Conservation (phyloP, 345 rosid genomes). For the Lumnitzera racemosa region DNA sequence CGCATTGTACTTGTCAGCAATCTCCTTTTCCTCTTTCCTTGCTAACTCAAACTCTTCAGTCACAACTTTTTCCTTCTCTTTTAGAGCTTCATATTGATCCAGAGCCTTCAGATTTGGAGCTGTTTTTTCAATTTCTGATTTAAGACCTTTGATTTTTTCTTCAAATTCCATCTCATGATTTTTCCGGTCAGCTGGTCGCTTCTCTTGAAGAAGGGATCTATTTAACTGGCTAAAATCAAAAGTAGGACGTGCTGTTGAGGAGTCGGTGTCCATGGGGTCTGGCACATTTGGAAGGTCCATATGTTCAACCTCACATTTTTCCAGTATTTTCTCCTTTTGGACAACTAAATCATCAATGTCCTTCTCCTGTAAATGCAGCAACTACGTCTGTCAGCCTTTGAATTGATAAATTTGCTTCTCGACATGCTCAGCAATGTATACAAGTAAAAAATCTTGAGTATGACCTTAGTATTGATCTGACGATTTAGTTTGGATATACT, state of each 20-base stretch:
- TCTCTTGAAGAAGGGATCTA: slow-evolving; percentile 67
- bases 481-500: slow-evolving; percentile 74
- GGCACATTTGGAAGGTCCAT: slow-evolving; percentile 59
- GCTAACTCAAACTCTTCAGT: slow-evolving; percentile 83
- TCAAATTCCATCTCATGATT: slow-evolving; percentile 68
- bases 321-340: slow-evolving; percentile 64
- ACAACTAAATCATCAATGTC: slow-evolving; percentile 66
- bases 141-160: slow-evolving; percentile 63
- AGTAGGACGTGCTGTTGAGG: slow-evolving; percentile 41
- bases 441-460: background rate
- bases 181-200: slow-evolving; percentile 67
- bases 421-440: too few relatives aligned
- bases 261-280: slow-evolving; percentile 75
- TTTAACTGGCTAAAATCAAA: slow-evolving; percentile 76
- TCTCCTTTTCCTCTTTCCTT: slow-evolving; percentile 81
- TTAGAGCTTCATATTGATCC: slow-evolving; percentile 83
- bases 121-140: slow-evolving; percentile 76
- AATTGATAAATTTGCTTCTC: background rate
- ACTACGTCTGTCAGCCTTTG: slow-evolving; percentile 7
- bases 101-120: slow-evolving; percentile 95
- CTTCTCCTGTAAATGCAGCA: slow-evolving; percentile 45
- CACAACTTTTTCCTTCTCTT: slow-evolving; percentile 68
- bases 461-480: slow-evolving; percentile 72
- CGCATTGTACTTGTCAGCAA: slow-evolving; percentile 69
- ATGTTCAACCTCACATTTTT: slow-evolving; percentile 80